A percentile compares a stretch with the other conserved stretches of the same genome.
Evolutionary conservation across 345 rosid species (phyloP).

Genomic region (Boechera retrofracta): DNA sequence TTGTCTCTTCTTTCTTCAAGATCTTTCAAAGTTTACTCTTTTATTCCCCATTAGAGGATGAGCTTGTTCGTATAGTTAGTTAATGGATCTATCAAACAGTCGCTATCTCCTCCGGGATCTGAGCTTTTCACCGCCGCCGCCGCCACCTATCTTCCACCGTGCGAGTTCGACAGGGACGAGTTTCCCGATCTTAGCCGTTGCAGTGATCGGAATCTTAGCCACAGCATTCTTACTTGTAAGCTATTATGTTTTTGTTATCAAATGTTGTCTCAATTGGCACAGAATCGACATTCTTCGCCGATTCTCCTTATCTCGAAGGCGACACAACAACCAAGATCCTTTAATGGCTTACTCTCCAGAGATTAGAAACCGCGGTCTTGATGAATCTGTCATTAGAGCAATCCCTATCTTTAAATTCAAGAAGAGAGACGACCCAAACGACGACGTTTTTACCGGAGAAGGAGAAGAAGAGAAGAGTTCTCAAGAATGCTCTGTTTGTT

Average conservation of each 20-base stretch:
- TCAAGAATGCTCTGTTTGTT: constrained; percentile 78
- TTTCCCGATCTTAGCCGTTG: constrained; percentile 72
- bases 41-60: constrained; percentile 26
- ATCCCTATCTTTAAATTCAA: constrained; percentile 76
- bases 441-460: constrained; percentile 41
- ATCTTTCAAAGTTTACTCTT: constrained; percentile 17
- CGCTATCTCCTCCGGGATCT: constrained; percentile 24
- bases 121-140: constrained; percentile 19
- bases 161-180: constrained; percentile 26
- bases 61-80: constrained; percentile 10
- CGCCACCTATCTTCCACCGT: constrained; percentile 12
- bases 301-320: constrained; percentile 61
- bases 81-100: constrained; percentile 39
- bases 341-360: constrained; percentile 56
- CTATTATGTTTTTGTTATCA: constrained; percentile 84
- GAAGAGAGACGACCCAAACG: constrained; percentile 39
- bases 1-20: background rate
- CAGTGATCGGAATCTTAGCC: constrained; percentile 81
- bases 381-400: constrained; percentile 78
- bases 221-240: constrained; percentile 83
- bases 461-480: constrained; percentile 41
- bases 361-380: constrained; percentile 65
- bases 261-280: constrained; percentile 92
- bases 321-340: constrained; percentile 53
- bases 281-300: constrained; percentile 62